Base-by-base conservation (phyloP, 1,284 basidiomycete genomes). In the Macrocystidia cucumis region DNA sequence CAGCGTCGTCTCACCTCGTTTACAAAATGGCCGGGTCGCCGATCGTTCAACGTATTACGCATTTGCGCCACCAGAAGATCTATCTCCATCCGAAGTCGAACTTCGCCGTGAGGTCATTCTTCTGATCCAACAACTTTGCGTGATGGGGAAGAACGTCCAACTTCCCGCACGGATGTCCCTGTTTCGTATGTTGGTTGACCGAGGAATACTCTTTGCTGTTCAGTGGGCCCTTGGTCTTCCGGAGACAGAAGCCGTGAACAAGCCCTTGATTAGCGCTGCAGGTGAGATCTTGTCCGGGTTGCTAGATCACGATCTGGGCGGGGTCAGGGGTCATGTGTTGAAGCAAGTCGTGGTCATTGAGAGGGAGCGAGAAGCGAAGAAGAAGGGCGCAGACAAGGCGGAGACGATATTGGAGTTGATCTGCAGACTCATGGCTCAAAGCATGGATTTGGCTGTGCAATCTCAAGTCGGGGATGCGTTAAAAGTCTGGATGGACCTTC, bases 91-190 rank as follows among this genome's bases (percentile, higher is more conserved):
- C 16, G 74, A 78, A 37, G 57, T 77, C 38, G 56, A 60, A 29
- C 63, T 72, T 17, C 72, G 78, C 35, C 69, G 73, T 28, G 85
- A 92, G 49, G 80, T 90, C 14, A 76, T 96, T 23, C 62, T 84
- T 29, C 84, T 99, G 45, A 67, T 98, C 26, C 92, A 97, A 50
- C 91, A 97, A 49, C 75, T 98, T 5, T 91, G 90, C 52, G 69
- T 83, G 29, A 96, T 98, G 86, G 92, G 90, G 44, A 98, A 98
- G 70, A 91, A 91, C 51, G 82, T 98, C 9, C 95, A 98, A 56
- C 69, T 97, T 5, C 82, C 86, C 4, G 75, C 83, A 12, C 82
- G 96, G 21, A 72, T 96, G 53, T 66, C 75, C 3, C 77, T 98
- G n/a, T 98, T 96, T 62, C 82, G 91, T 34, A 73, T 79, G 2